Evolutionary conservation across 176 grass and related monocot species (phyloP).

Genomic region (Panicum miliaceum): DNA sequence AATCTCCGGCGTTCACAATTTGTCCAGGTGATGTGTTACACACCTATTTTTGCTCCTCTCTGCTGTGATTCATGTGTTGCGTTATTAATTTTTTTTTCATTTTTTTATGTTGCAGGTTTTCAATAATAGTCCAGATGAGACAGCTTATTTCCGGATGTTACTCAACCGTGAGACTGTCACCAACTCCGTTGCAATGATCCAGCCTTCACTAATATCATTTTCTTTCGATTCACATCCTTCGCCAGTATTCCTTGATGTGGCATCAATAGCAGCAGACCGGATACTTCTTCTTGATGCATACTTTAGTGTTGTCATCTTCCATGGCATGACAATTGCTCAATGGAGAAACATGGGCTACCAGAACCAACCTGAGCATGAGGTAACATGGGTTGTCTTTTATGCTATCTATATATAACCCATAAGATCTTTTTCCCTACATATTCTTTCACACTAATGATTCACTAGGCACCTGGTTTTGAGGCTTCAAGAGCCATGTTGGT

Average conservation of each 20-base stretch:
- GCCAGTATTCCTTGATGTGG: conserved; percentile 90
- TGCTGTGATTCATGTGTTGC: conserved; percentile 14
- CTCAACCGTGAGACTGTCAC: conserved; percentile 91
- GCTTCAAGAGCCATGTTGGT: background rate
- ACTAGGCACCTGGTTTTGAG: background rate
- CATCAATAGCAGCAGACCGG: conserved; percentile 83
- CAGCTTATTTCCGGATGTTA: conserved; percentile 96
- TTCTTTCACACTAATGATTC: background rate
- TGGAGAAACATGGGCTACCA: conserved; percentile 99
- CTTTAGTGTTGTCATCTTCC: conserved; percentile 98
- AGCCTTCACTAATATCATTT: conserved; percentile 87
- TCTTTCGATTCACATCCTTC: conserved; percentile 87
- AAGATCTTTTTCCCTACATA: background rate
- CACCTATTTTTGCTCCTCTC: conserved; percentile 1
- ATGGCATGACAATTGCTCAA: conserved; percentile 95
- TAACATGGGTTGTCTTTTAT: conserved; percentile 40
- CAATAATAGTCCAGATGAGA: conserved; percentile 99
- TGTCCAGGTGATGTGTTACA: conserved; percentile 72
- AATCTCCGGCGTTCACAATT: conserved; percentile 95
- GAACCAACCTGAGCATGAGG: conserved; percentile 97
- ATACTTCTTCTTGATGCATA: conserved; percentile 97
- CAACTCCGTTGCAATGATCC: conserved; percentile 97
- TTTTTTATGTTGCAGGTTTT: conserved; percentile 72
- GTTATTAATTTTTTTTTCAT: conserved; percentile 28
- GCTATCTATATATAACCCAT: background rate